Evolutionary conservation across 768 basidiomycete species (phyloP).

Genomic region (Glaciozyma antarctica): DNA sequence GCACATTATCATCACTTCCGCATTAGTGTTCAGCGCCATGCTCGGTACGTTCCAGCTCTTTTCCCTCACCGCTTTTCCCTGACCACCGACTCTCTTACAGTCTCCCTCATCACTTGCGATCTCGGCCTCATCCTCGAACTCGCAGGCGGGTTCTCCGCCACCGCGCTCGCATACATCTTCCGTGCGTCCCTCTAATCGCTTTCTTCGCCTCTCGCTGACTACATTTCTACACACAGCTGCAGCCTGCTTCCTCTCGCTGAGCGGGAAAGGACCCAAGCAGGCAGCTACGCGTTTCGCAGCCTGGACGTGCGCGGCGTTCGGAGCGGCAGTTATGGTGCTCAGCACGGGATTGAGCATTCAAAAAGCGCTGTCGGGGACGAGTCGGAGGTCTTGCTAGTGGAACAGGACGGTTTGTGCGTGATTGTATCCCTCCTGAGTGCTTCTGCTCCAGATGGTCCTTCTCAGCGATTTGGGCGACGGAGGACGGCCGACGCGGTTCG

Average conservation of each 20-base stretch:
- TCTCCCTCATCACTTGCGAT: slow-evolving; percentile 86
- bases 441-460: too few species aligned
- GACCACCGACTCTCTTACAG: slow-evolving; percentile 45
- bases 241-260: slow-evolving; percentile 70
- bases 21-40: slow-evolving; percentile 71
- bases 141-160: slow-evolving; percentile 62
- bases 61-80: neutral
- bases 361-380: slow-evolving; percentile 22
- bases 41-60: slow-evolving; percentile 49
- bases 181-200: slow-evolving; percentile 24
- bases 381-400: slow-evolving; percentile 16
- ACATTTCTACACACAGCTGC: slow-evolving; percentile 47
- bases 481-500: too few species aligned
- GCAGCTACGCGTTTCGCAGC: slow-evolving; percentile 13
- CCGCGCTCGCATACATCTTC: slow-evolving; percentile 85
- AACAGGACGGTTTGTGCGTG: too few species aligned
- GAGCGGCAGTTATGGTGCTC: slow-evolving; percentile 33
- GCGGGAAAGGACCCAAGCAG: slow-evolving; percentile 16
- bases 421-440: too few species aligned
- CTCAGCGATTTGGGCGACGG: too few species aligned
- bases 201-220: slow-evolving; percentile 2
- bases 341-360: slow-evolving; percentile 17
- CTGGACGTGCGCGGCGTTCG: slow-evolving; percentile 35
- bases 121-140: slow-evolving; percentile 97
- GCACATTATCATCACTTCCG: slow-evolving; percentile 77